A percentile compares a stretch with the other conserved stretches of the same genome.
These are phyloP conservation scores for Leccinum sublutescens DNA, from an alignment of 768 basidiomycete genomes.

Conservation along the genomic window DNA sequence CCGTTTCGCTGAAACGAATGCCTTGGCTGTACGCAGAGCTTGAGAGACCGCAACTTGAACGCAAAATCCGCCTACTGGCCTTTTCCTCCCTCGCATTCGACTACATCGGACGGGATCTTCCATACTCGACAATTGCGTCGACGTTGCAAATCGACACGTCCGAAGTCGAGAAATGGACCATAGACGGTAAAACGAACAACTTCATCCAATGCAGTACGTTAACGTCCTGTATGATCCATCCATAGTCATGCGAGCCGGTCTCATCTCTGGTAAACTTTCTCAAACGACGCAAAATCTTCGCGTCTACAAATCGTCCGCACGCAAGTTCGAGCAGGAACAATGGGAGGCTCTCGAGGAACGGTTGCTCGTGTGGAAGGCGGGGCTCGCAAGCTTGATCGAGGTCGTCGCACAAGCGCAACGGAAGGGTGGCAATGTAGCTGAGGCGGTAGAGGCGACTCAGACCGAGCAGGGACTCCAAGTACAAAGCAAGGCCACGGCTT, in stretches of 20 bases:
- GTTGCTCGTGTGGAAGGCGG: constrained; percentile 73
- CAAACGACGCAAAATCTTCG: constrained; percentile 74
- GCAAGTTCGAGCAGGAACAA: constrained; percentile 73
- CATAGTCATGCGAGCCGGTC: constrained; percentile 75
- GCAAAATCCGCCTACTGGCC: constrained; percentile 76
- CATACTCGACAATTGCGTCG: constrained; percentile 68
- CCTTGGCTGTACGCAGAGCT: constrained; percentile 41
- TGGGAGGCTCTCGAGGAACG: constrained; percentile 79
- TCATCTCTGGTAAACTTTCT: constrained; percentile 80
- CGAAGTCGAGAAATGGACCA: constrained; percentile 84
- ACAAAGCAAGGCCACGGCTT: constrained; percentile 20
- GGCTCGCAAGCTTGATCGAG: constrained; percentile 66
- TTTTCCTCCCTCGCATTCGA: constrained; percentile 77
- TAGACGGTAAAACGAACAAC: constrained; percentile 58
- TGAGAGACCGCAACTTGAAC: constrained; percentile 57
- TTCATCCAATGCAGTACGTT: neutral
- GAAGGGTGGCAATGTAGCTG: constrained; percentile 26
- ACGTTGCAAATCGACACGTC: constrained; percentile 60
- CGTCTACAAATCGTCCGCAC: constrained; percentile 70
- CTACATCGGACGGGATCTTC: constrained; percentile 69
- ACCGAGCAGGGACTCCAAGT: constrained; percentile 23
- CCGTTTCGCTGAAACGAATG: neutral
- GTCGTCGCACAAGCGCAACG: constrained; percentile 60
- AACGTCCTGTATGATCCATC: neutral
- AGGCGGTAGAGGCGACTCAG: constrained; percentile 23